Evolutionary conservation across 768 basidiomycete genomes (phyloP).

Genomic region (Rhodotorula kratochvilovae): DNA sequence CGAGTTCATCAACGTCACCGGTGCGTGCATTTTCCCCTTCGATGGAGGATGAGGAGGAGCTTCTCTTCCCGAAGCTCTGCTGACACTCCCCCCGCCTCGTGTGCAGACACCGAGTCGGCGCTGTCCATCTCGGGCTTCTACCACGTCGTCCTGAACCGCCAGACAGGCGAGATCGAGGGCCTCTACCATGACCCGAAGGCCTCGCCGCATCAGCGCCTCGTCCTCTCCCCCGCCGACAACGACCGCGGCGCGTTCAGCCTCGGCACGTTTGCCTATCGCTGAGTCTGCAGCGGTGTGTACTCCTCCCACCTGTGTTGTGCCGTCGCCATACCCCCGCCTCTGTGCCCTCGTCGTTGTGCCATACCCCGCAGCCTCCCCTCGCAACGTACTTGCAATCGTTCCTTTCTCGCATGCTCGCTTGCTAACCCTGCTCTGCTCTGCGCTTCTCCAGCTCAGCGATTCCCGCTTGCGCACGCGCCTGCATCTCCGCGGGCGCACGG

Average conservation of each 20-base stretch:
- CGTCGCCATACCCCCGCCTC: background rate
- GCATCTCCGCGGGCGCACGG: too few species aligned
- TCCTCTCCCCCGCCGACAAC: background rate
- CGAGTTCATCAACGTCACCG: constrained; percentile 36
- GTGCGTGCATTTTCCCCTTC: too few species aligned
- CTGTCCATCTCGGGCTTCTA: constrained; percentile 42
- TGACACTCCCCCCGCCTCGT: background rate
- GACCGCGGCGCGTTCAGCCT: constrained; percentile 1
- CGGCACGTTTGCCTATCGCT: constrained; percentile 5
- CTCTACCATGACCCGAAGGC: constrained; percentile 23
- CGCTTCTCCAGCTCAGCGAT: too few species aligned
- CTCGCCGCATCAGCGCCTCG: constrained; percentile 14
- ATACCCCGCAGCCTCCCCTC: too few species aligned
- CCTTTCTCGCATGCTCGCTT: background rate
- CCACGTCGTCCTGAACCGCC: constrained; percentile 29
- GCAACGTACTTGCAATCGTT: background rate
- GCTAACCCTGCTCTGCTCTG: too few species aligned
- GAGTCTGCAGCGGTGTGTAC: background rate
- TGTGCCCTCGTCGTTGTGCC: background rate
- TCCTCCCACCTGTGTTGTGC: too few species aligned
- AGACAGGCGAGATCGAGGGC: constrained; percentile 37
- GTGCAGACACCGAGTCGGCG: constrained; percentile 22
- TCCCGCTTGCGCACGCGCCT: too few species aligned
- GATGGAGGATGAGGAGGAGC: too few species aligned
- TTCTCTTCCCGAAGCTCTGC: background rate